Conservation (phyloP, 2,329 filamentous ascomycete species). For the Talaromyces verruculosus region DNA sequence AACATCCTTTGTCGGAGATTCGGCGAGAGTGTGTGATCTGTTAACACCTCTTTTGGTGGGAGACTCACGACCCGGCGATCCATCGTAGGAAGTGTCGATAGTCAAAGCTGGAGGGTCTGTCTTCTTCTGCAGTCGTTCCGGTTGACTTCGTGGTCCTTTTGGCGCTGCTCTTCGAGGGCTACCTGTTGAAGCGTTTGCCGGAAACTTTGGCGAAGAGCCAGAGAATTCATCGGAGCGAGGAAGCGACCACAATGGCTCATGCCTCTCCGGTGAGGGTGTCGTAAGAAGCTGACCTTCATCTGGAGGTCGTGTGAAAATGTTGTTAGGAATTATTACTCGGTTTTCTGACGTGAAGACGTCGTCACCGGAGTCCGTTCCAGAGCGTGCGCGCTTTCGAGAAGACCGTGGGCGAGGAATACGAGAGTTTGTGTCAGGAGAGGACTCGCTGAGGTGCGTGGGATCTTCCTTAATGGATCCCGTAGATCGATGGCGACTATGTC, state of each 20-base stretch:
- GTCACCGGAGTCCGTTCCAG: constrained; percentile 22
- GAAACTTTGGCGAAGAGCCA: constrained; percentile 19
- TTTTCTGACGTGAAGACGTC: constrained; percentile 25
- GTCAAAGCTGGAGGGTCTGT: constrained; percentile 21
- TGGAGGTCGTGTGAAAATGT: constrained; percentile 26
- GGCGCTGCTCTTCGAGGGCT: constrained; percentile 36
- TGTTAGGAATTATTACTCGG: constrained; percentile 26
- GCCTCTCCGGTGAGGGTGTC: constrained; percentile 35
- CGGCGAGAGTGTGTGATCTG: constrained; percentile 15
- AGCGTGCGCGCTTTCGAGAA: constrained; percentile 30
- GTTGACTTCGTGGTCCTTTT: constrained; percentile 38
- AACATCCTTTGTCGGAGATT: constrained; percentile 26
- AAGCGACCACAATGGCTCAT: constrained; percentile 29
- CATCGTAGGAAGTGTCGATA: constrained; percentile 2
- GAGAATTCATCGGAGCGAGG: constrained; percentile 28
- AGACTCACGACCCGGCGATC: constrained; percentile 4
- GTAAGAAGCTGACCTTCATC: constrained; percentile 24
- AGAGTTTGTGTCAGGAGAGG: constrained; percentile 23
- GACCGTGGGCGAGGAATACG: constrained; percentile 27
- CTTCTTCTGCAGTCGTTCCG: constrained; percentile 26
- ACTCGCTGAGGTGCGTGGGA: constrained; percentile 14
- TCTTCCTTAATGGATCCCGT: constrained; percentile 20
- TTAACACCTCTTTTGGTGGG: constrained; percentile 24
- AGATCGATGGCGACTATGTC: constrained; percentile 19
- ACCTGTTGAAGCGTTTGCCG: constrained; percentile 30